phyloP scores from a whole-genome alignment of 2,329 filamentous ascomycete species.

The Blastomyces silverae region DNA sequence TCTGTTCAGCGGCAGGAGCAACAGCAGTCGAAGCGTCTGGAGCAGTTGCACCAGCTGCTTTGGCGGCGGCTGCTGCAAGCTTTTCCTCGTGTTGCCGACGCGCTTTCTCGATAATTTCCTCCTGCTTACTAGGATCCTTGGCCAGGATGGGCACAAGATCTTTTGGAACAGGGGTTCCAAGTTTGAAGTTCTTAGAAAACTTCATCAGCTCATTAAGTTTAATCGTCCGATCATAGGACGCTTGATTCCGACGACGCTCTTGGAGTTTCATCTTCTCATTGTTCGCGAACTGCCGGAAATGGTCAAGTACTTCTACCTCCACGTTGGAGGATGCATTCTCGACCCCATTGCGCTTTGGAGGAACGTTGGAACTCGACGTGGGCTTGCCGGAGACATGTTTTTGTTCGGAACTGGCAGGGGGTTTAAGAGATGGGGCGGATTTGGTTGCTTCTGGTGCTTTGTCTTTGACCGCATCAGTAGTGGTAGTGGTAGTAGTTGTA shows the following conservation, averaged over 20 bases:
- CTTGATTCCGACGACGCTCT: slow-evolving; percentile 51
- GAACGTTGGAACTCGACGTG: slow-evolving; percentile 36
- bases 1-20: slow-evolving; percentile 44
- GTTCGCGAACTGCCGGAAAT: slow-evolving; percentile 59
- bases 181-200: slow-evolving; percentile 89
- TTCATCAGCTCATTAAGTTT: slow-evolving; percentile 93
- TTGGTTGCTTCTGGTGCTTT: slow-evolving; percentile 22
- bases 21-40: slow-evolving; percentile 19
- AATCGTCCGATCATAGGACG: slow-evolving; percentile 71
- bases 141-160: slow-evolving; percentile 93
- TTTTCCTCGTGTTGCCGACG: slow-evolving; percentile 63
- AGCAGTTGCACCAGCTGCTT: slow-evolving; percentile 17
- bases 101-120: slow-evolving; percentile 84
- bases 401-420: slow-evolving; percentile 25
- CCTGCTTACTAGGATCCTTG: slow-evolving; percentile 91
- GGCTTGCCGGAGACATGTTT: slow-evolving; percentile 26
- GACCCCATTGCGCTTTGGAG: slow-evolving; percentile 35
- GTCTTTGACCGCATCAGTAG: slow-evolving; percentile 23
- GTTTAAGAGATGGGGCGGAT: slow-evolving; percentile 23
- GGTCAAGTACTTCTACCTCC: slow-evolving; percentile 54
- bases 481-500: slow-evolving; percentile 16
- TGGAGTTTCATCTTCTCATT: slow-evolving; percentile 55
- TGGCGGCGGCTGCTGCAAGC: slow-evolving; percentile 25
- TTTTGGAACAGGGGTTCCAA: slow-evolving; percentile 82
- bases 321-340: slow-evolving; percentile 55